Evolutionary conservation across 2,329 filamentous ascomycete species (phyloP), one percentile per base, ranked within the genome.

Genomic region (Ascomycota sp.): DNA sequence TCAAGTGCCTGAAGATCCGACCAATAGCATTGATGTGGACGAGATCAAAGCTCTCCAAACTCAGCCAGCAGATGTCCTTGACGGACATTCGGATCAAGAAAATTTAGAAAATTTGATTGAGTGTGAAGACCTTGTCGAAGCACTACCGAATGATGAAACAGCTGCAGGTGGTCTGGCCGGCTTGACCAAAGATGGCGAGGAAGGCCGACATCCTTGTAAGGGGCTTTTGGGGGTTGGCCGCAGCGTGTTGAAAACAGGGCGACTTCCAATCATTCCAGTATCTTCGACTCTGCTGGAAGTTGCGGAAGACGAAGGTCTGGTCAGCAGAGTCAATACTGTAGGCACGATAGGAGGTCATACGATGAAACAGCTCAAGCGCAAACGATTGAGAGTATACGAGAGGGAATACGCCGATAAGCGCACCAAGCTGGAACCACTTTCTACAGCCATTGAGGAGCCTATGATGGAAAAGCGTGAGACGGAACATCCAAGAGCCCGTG

Each of bases 1-100:
- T 10, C 35, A 37, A 6, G 33, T 32, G 22, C 28, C 28, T 6
- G 13, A 11, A 2, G 36, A 56, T 29, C 51, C 50, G 2, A 27
- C 45, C 7, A 57, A 52, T 35, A 65, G 57, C 35, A 59, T 75
- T 26, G 57, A 73, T 15, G 69, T 82, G 5, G 74, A 85, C 39
- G 74, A 81, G 40, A 55, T 56, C 20, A 62, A 59, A 15, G 67
- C 74, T 19, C 47, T 60, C 7, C 47, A 54, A 31, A 41, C 52
- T 20, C 50, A 57, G n/a, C 47, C 60, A 26, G 56, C 63, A 15
- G 55, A 57, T 6, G 40, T 54, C n/a, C 60, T 59, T 30, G 48
- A 55, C 1, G 56, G 61, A 21, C 65, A 69, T 34, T 65, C 58
- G 1, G 65, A 70, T 28, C 63, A 68, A 32, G 62, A 68, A n/a